Base-by-base conservation (phyloP, 805 yeast species). In the Yamadazyma sp. region DNA sequence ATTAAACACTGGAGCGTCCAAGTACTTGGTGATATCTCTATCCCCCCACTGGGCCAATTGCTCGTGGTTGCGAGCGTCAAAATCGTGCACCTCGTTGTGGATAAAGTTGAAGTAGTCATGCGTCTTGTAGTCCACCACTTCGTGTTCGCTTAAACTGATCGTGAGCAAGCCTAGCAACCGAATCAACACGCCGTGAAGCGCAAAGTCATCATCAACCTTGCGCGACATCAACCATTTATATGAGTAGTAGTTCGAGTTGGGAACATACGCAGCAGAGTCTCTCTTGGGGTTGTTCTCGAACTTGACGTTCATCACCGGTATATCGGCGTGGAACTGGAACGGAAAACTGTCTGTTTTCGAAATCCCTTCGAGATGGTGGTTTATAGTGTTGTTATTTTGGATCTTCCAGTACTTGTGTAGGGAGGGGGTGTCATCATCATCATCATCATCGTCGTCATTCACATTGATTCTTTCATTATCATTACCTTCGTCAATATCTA, bases 121-220 rank as follows among this genome's bases (percentile, higher is more conserved):
- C 1, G 62, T 48, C 25, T 52, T 54, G 37, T 48, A 53, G 35
- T 59, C 58, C 17, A 62, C 59, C 7, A 66, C 63, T 38, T 68
- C 73, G 38, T 61, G 70, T 30, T 68, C 74, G 32, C 66, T 55
- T 14, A 68, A 43, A 3, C 65, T 49, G 7, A 68, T 58, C 1
- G 54, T 49, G 28, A 68, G 43, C 18, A 68, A 47, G 3, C 74
- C 74, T 24, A 66, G 24, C 32, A 49, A 66, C 22, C 66, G 44
- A 19, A 67, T 57, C 35, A 68, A 49, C 53, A 59, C 58, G 0
- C 61, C 60, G 42, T 68, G 74, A 12, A 63, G 46, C 8, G 46
- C 22, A 20, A 58, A 52, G 15, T 54, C 49, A 13, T 48, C 45
- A 40, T 64, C 64, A 14, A 55, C 43, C 31, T 57, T 42, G 32